These are phyloP conservation scores for Xylaria arbuscula DNA, from an alignment of 2,329 filamentous ascomycete genomes.

Conservation along the genomic window DNA sequence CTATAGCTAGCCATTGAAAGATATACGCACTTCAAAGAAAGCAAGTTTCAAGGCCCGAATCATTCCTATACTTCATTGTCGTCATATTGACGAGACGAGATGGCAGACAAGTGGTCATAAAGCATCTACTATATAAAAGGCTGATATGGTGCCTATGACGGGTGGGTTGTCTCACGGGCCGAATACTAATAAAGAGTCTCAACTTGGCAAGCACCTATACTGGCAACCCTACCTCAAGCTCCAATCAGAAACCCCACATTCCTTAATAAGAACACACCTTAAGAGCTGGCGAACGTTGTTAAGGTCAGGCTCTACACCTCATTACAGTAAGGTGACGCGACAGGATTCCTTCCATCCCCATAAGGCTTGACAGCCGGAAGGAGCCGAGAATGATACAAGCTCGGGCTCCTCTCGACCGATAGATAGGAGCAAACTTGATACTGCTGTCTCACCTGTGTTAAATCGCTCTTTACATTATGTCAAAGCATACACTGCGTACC, in stretches of 20 bases:
- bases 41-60: conserved; percentile 5
- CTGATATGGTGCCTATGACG: conserved; percentile 27
- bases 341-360: background rate
- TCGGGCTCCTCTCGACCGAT: background rate
- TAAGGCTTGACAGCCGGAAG: conserved; percentile 9
- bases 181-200: conserved; percentile 42
- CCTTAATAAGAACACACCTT: conserved; percentile 13
- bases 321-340: background rate
- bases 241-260: conserved; percentile 28
- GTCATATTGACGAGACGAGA: background rate
- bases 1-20: background rate
- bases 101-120: conserved; percentile 2
- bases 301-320: conserved; percentile 16
- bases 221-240: conserved; percentile 41
- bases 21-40: conserved; percentile 9
- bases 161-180: conserved; percentile 42
- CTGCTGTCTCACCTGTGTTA: conserved; percentile 2
- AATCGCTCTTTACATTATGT: background rate
- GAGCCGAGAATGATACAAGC: conserved; percentile 3
- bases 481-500: background rate
- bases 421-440: conserved; percentile 4
- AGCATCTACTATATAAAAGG: conserved; percentile 24
- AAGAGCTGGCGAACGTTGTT: conserved; percentile 11
- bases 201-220: conserved; percentile 40
- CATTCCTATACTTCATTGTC: background rate